These are phyloP conservation scores for Corrigiola litoralis DNA, from an alignment of 179 eudicot species.

Conservation along the genomic window DNA sequence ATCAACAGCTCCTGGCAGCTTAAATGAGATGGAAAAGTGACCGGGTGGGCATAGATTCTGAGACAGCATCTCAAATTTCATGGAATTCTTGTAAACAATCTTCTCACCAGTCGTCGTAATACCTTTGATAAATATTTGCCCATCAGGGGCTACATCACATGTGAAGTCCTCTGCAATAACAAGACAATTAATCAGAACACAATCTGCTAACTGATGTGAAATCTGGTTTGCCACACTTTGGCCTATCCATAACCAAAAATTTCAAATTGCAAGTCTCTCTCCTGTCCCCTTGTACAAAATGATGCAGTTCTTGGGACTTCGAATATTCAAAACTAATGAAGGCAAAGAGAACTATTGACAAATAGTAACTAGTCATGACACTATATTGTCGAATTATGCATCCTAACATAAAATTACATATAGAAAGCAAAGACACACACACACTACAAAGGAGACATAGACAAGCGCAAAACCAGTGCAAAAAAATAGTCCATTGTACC, in stretches of 20 bases:
- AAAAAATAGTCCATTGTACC: too few species aligned
- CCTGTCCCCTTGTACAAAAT: neutral
- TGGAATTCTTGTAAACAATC: slow-evolving; percentile 37
- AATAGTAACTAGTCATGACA: neutral
- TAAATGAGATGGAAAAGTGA: slow-evolving; percentile 66
- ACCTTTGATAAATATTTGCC: slow-evolving; percentile 64
- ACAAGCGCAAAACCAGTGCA: too few species aligned
- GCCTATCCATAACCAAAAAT: too few species aligned
- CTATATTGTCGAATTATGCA: neutral
- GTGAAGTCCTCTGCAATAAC: slow-evolving; percentile 61
- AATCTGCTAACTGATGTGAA: neutral
- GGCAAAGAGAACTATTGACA: neutral
- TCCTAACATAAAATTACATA: too few species aligned
- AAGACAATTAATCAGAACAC: slow-evolving; percentile 6
- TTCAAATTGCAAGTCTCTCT: neutral
- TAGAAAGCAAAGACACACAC: too few species aligned
- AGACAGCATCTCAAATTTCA: slow-evolving; percentile 67
- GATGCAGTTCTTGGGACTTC: neutral
- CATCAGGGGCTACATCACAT: slow-evolving; percentile 70
- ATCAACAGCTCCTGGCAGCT: slow-evolving; percentile 90
- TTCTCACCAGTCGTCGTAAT: slow-evolving; percentile 73
- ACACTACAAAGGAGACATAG: too few species aligned
- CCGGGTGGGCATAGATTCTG: slow-evolving; percentile 88
- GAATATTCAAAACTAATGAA: neutral
- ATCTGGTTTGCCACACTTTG: too few species aligned